Evolutionary conservation across 768 basidiomycete species (phyloP).

Genomic region (Galerina sulciceps): DNA sequence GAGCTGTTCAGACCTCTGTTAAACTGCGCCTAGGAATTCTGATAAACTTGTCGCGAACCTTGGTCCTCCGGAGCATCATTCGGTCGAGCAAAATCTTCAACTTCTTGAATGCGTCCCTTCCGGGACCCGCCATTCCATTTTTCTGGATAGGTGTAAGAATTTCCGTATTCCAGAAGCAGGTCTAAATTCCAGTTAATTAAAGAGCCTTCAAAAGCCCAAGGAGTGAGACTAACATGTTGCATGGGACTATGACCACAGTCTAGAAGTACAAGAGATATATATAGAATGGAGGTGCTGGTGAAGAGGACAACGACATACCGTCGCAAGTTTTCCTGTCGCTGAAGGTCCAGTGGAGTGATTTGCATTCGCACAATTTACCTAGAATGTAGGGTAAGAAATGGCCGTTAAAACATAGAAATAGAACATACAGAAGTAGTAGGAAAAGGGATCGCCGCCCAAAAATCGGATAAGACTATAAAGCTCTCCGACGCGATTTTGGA

Average conservation of each 20-base stretch:
- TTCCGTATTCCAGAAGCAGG: constrained; percentile 97
- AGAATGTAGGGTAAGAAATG: neutral
- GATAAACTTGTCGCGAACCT: constrained; percentile 44
- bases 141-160: constrained; percentile 96
- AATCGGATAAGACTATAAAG: constrained; percentile 94
- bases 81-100: constrained; percentile 85
- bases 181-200: constrained; percentile 43
- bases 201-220: constrained; percentile 4
- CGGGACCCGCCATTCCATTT: constrained; percentile 81
- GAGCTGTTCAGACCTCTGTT: constrained; percentile 49
- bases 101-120: constrained; percentile 87
- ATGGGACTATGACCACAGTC: constrained; percentile 87
- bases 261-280: constrained; percentile 27
- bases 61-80: constrained; percentile 95
- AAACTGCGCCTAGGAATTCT: neutral
- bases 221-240: constrained; percentile 56
- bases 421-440: constrained; percentile 85
- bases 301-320: constrained; percentile 45
- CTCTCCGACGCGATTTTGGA: constrained; percentile 99
- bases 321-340: constrained; percentile 82
- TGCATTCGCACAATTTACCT: constrained; percentile 94
- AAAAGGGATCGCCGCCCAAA: constrained; percentile 90
- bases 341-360: constrained; percentile 95
- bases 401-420: constrained; percentile 2
- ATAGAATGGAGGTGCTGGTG: neutral